Conservation (phyloP, 2,329 filamentous ascomycete genomes). For the Penicillium sp. region DNA sequence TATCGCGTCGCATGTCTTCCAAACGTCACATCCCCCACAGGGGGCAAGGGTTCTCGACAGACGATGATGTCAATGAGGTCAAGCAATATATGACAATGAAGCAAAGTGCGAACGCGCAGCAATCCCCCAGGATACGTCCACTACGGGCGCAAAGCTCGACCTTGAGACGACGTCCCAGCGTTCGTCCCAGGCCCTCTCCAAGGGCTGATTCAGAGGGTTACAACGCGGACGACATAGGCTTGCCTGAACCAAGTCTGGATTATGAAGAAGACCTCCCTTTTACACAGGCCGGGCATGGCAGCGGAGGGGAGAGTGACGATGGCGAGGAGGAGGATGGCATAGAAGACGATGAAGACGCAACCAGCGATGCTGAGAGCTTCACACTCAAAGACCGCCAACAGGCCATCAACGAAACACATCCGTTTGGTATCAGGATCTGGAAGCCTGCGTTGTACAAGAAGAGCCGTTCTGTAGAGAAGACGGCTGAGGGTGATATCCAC, state of each 20-base stretch:
- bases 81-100: slow-evolving; percentile 54
- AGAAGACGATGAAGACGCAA: slow-evolving; percentile 53
- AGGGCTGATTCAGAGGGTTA: slow-evolving; percentile 34
- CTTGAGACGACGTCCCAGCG: slow-evolving; percentile 32
- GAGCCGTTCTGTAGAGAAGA: slow-evolving; percentile 88
- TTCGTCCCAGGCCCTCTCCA: slow-evolving; percentile 26
- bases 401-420: slow-evolving; percentile 97
- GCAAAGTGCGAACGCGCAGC: slow-evolving; percentile 24
- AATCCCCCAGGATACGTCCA: slow-evolving; percentile 31
- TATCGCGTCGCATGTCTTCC: slow-evolving; percentile 66
- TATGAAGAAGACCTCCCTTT: slow-evolving; percentile 16
- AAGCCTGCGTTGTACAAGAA: slow-evolving; percentile 99
- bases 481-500: slow-evolving; percentile 92
- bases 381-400: slow-evolving; percentile 93
- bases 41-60: slow-evolving; percentile 79
- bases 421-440: slow-evolving; percentile 97
- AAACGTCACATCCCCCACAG: slow-evolving; percentile 63
- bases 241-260: slow-evolving; percentile 25
- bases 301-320: slow-evolving; percentile 16
- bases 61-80: slow-evolving; percentile 76
- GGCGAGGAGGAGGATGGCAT: slow-evolving; percentile 37
- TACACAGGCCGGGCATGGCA: slow-evolving; percentile 25
- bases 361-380: slow-evolving; percentile 94
- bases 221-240: slow-evolving; percentile 31
- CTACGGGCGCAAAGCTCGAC: slow-evolving; percentile 32